Evolutionary conservation across 2,329 filamentous ascomycete genomes (phyloP).

Genomic region (Sphaerulina populicola): DNA sequence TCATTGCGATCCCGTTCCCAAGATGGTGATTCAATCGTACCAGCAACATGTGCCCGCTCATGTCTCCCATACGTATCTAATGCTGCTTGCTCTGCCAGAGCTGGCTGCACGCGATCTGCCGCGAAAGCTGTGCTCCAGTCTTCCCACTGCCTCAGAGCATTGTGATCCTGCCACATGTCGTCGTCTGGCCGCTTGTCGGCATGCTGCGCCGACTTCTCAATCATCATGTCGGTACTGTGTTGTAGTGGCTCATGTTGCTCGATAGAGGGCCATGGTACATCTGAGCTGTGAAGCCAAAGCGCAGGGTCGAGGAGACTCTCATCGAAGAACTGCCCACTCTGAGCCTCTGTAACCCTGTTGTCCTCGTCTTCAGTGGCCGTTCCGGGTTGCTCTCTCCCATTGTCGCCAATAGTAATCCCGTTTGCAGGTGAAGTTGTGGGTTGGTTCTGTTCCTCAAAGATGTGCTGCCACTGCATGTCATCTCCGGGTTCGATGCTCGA

Average conservation of each 20-base stretch:
- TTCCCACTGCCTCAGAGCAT: not conserved
- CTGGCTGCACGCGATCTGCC: not conserved
- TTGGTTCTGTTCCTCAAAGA: slow-evolving; percentile 2
- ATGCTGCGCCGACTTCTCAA: not conserved
- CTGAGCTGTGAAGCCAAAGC: slow-evolving; percentile 1
- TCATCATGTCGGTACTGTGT: not conserved
- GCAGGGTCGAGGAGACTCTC: not conserved
- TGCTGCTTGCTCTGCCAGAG: not conserved
- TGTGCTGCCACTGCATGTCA: slow-evolving; percentile 1
- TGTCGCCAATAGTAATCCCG: not conserved
- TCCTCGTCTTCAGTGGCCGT: not conserved
- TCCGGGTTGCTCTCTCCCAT: not conserved
- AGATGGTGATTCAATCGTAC: not conserved
- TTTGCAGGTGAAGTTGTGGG: not conserved
- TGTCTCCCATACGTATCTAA: no score
- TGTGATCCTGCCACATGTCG: not conserved
- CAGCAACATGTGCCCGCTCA: not conserved
- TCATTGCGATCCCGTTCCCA: not conserved
- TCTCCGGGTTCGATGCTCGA: slow-evolving; percentile 1
- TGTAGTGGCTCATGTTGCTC: slow-evolving; percentile 1
- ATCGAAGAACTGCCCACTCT: not conserved
- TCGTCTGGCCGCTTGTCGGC: not conserved
- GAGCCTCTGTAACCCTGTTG: slow-evolving; percentile 1
- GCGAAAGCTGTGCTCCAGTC: not conserved
- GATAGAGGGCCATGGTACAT: slow-evolving; percentile 1